Evolutionary conservation across 2,329 filamentous ascomycete species (phyloP), one percentile per base, ranked within the genome.

Genomic region (Elsinoe batatas): DNA sequence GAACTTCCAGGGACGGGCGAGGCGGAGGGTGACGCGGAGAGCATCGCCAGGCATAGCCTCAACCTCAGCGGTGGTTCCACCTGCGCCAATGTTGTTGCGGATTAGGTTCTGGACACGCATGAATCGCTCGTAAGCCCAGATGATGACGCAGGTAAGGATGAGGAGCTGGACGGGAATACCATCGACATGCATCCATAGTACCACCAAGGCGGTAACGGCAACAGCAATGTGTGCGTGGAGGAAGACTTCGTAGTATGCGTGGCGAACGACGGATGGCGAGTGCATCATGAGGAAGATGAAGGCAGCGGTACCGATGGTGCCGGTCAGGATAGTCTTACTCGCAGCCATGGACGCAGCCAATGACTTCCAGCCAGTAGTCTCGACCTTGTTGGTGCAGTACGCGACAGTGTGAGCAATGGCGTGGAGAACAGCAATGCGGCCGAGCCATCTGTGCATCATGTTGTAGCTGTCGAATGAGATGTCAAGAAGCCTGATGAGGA

Each of bases 401-500:
- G 83, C 78, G 37, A 81, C 65, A 1, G 80, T 81, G 69, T 91
- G 87, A 30, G 79, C 74, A 38, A 90, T 62, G 8, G 82, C 76
- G 67, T 91, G 85, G 12, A 88, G 71, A 15, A 85, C 77, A 22
- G 87, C 84, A 58, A 90, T 87, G 37, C 87, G 82, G 62, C 87
- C 87, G 60, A 89, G 79, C 87, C 87, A 91, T 59, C 87, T 80
- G 70, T 91, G 87, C 57, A 91, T 75, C 59, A 91, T 71, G 72
- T 91, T 91, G 76, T 87, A 90, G 1, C 85, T 88, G 68, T 91
- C 87, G 68, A 90, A 91, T 3, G 84, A 87, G 60, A 91, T 82
- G 59, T 82, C 82, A 54, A 88, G 76, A 61, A 86, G 74, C 58
- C 76, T 75, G 65, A 91, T 88, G 61, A 91, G 75, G 18, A 85